Conservation (phyloP, 2,329 filamentous ascomycete species). For the Botrytis byssoidea region DNA sequence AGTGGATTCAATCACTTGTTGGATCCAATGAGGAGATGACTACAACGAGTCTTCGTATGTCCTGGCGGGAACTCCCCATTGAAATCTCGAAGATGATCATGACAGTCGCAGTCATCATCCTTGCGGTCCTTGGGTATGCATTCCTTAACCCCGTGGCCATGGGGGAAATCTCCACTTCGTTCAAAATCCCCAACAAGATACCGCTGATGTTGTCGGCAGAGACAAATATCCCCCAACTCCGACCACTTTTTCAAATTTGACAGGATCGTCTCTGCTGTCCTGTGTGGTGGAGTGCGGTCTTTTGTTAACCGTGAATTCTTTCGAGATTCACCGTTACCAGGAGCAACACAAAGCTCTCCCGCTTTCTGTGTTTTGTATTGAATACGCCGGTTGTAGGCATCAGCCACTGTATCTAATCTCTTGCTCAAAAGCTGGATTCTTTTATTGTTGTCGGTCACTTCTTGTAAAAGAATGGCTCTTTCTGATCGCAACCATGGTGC, state of each 20-base stretch:
- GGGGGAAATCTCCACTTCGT: neutral
- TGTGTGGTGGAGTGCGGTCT: neutral
- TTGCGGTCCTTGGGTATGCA: neutral
- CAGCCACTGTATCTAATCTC: neutral
- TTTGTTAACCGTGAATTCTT: neutral
- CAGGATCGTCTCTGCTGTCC: neutral
- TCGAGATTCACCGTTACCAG: neutral
- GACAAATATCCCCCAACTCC: neutral
- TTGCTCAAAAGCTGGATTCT: neutral
- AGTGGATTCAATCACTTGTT: no score
- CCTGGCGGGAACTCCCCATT: neutral
- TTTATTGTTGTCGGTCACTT: neutral
- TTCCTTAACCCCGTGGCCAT: neutral
- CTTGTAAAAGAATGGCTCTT: neutral
- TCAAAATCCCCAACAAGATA: neutral
- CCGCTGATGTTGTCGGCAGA: neutral
- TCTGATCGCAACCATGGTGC: neutral
- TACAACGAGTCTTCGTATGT: neutral
- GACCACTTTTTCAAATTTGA: neutral
- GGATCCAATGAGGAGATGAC: neutral
- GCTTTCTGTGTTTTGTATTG: neutral
- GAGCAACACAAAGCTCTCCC: neutral
- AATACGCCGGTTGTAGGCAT: neutral
- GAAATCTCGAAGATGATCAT: neutral
- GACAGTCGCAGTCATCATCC: neutral